Base-by-base conservation (phyloP, 148 eudicot genomes). In the Dysphania ambrosioides region DNA sequence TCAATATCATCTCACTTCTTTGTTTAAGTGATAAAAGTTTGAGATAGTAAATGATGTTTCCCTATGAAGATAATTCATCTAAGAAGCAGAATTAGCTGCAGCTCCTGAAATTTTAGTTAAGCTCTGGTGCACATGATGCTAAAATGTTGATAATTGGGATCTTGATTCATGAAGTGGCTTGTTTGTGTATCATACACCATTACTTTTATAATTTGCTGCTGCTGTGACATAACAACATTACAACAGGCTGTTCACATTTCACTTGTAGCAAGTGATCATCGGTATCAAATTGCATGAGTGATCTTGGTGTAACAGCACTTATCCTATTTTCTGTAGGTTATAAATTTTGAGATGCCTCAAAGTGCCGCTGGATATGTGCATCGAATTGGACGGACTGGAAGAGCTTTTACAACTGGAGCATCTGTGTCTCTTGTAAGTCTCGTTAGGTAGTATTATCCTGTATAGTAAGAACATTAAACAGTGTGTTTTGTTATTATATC, bases 341-440 rank as follows among this genome's bases (percentile, higher is more conserved):
- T 96, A 78, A 96, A 96, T 73, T 92, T 87, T 78, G 94, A 96
- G 73, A 86, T 96, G 99, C 99, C 99, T 83, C 82, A 58, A 70
- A 87, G 75, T 83, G 87, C 86, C 41, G 94, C 87, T 4, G 94
- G 97, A 66, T 96, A 96, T 78, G 85, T 96, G 57, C 97, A 92
- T 78, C 92, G 99, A 30, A 90, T 92, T 81, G 99, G 99, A 63
- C 97, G 99, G 51, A 92, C 99, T n/a, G 99, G 99, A 83, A 85
- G 99, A 83, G 97, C 97, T 47, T 86, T 83, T 80, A 88, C 80
- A 71, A 86, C 93, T 53, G 99, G 99, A 71, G 96, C 92, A 78
- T 95, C 99, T 70, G 90, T 92, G 74, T 96, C 99, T 77, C 84
- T 96, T 70, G 99, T 92, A 83, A 81, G 97, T 67, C 67, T 27